Conservation (phyloP, 352 stramenopile genomes). For the Phytophthora macrochlamydospora region DNA sequence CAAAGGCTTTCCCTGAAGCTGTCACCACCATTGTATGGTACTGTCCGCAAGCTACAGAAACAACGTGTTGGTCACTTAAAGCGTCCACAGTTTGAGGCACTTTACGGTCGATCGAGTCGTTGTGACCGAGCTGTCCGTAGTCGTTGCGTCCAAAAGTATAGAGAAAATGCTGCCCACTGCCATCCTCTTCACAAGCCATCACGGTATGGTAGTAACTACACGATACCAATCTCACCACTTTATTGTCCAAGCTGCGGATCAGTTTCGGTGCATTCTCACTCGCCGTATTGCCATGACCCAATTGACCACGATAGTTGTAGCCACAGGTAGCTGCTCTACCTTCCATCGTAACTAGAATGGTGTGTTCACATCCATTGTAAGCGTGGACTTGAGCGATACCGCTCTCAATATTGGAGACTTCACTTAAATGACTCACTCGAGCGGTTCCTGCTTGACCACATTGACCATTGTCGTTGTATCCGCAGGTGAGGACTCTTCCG, state of each 20-base stretch:
- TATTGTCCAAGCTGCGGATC: constrained; percentile 71
- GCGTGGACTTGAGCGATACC: constrained; percentile 83
- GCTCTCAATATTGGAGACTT: constrained; percentile 68
- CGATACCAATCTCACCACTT: constrained; percentile 77
- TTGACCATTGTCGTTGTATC: constrained; percentile 96
- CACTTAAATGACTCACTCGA: constrained; percentile 73
- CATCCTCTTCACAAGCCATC: constrained; percentile 64
- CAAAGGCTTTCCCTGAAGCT: constrained; percentile 66
- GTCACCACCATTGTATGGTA: constrained; percentile 91
- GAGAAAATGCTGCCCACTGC: constrained; percentile 40
- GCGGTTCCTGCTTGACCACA: constrained; percentile 89
- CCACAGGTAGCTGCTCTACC: constrained; percentile 85
- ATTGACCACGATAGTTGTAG: constrained; percentile 94
- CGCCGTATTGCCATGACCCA: constrained; percentile 90
- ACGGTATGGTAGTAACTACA: constrained; percentile 95
- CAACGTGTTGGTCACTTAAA: constrained; percentile 59
- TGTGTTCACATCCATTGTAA: constrained; percentile 95
- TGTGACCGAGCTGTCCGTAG: constrained; percentile 91
- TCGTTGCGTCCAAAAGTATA: constrained; percentile 94
- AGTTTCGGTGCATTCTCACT: constrained; percentile 86
- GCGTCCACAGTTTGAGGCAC: constrained; percentile 74
- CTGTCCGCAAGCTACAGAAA: constrained; percentile 90
- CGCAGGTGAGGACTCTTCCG: constrained; percentile 85
- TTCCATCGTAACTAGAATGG: constrained; percentile 79
- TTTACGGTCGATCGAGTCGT: constrained; percentile 90